Percentiles rank a stretch among this genome's conserved stretches.
These are phyloP conservation scores for Rhodotorula kratochvilovae DNA, from an alignment of 768 basidiomycete genomes.

Conservation along the genomic window DNA sequence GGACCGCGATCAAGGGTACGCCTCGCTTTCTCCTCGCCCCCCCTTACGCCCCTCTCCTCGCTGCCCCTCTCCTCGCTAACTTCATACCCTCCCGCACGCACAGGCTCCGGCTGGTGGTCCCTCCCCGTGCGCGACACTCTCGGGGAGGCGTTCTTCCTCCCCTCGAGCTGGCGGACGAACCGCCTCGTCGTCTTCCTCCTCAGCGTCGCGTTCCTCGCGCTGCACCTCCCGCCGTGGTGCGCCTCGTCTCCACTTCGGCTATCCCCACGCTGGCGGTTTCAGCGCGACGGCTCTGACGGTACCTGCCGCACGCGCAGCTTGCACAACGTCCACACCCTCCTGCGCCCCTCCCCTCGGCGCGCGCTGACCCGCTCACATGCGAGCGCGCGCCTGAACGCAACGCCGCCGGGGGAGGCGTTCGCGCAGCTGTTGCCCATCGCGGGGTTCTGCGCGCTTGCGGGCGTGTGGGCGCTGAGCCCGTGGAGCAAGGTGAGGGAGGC, in stretches of 20 bases:
- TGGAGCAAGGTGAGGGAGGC: conserved; percentile 64
- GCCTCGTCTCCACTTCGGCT: background rate
- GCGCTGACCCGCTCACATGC: conserved; percentile 9
- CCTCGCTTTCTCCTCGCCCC: background rate
- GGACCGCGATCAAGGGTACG: conserved; percentile 67
- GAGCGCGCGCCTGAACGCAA: background rate
- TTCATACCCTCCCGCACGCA: no score
- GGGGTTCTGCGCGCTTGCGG: conserved; percentile 51
- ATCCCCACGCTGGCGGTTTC: no score
- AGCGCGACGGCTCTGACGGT: background rate
- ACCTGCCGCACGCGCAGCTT: background rate
- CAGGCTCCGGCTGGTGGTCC: conserved; percentile 25
- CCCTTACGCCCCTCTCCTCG: conserved; percentile 39
- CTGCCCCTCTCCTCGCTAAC: conserved; percentile 48
- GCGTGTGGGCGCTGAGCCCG: conserved; percentile 72
- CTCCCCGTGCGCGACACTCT: background rate
- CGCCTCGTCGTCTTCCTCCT: conserved; percentile 25
- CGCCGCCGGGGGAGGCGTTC: conserved; percentile 17
- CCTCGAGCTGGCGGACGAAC: conserved; percentile 3
- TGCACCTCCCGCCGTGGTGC: conserved; percentile 28
- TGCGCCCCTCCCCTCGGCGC: conserved; percentile 3
- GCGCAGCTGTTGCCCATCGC: conserved; percentile 27
- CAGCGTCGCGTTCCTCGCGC: conserved; percentile 11
- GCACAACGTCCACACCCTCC: conserved; percentile 20
- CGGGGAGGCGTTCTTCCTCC: conserved; percentile 4